phyloP scores from a whole-genome alignment of 495 filamentous ascomycete species.

The Lentithecium fluviatile region DNA sequence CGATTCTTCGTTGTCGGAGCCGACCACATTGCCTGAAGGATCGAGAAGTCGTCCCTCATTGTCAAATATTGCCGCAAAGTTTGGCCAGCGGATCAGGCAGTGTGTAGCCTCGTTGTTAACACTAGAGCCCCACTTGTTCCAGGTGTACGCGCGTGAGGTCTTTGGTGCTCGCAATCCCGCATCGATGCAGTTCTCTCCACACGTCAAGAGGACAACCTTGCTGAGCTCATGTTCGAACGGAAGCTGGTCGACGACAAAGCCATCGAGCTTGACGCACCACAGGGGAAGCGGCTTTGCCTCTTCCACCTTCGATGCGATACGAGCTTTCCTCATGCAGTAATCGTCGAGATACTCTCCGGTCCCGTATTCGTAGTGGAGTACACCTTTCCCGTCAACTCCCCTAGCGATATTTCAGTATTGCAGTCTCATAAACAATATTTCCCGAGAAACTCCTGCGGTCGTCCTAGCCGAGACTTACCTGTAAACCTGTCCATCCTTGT shows the following conservation, averaged over 20 bases:
- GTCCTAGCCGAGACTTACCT: not conserved
- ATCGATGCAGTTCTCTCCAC: conserved; percentile 19
- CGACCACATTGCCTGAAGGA: conserved; percentile 4
- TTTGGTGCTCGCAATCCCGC: conserved; percentile 19
- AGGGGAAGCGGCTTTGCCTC: conserved; percentile 20
- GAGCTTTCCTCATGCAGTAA: conserved; percentile 23
- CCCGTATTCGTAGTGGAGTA: conserved; percentile 20
- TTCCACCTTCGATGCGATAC: conserved; percentile 11
- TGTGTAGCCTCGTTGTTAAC: conserved; percentile 9
- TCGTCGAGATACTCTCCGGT: conserved; percentile 31
- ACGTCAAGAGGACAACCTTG: conserved; percentile 5
- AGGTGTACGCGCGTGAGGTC: not conserved
- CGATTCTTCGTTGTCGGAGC: too few relatives aligned
- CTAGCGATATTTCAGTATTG: not conserved
- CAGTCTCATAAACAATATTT: too few relatives aligned
- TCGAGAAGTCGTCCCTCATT: conserved; percentile 6
- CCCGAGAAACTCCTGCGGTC: too few relatives aligned
- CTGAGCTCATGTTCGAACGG: conserved; percentile 22
- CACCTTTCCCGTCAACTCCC: conserved; percentile 22
- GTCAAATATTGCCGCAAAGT: conserved; percentile 14
- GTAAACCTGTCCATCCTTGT: not conserved
- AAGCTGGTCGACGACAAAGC: conserved; percentile 28
- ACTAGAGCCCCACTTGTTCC: conserved; percentile 5
- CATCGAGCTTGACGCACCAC: conserved; percentile 23
- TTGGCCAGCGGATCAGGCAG: conserved; percentile 13